Evolutionary conservation across 192 early-diverging fungal genomes (phyloP).

Genomic region (Phycomyces nitens): DNA sequence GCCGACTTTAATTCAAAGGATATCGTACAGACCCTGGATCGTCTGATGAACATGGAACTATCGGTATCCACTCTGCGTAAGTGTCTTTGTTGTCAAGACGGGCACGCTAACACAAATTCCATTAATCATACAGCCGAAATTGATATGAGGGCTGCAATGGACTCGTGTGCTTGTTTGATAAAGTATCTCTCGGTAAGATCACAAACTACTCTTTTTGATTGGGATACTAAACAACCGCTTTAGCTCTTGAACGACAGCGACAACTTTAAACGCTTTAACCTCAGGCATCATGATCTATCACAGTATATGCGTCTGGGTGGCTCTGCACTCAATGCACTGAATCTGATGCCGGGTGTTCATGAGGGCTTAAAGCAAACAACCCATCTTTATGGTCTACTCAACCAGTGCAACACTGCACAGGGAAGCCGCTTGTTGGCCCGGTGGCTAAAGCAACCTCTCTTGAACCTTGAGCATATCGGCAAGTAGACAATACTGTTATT

Average conservation of each 20-base stretch:
- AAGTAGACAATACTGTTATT: no score
- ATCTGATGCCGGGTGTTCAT: conserved; percentile 72
- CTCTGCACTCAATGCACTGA: conserved; percentile 82
- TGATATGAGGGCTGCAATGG: conserved; percentile 69
- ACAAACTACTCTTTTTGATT: not conserved
- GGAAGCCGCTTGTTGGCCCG: conserved; percentile 81
- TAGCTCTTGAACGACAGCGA: conserved; percentile 39
- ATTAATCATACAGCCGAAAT: conserved; percentile 54
- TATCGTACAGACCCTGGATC: conserved; percentile 83
- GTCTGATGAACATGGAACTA: conserved; percentile 67
- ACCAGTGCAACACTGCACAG: conserved; percentile 87
- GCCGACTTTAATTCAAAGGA: conserved; percentile 70
- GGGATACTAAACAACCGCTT: conserved; percentile 4
- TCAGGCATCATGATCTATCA: conserved; percentile 71
- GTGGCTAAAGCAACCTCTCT: conserved; percentile 90
- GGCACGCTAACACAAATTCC: not conserved
- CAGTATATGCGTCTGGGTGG: conserved; percentile 93
- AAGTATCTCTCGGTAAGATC: conserved; percentile 59
- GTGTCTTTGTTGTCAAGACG: conserved; percentile 18
- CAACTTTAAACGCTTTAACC: conserved; percentile 74
- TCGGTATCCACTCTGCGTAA: conserved; percentile 62
- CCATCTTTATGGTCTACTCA: conserved; percentile 76
- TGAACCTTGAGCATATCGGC: conserved; percentile 71
- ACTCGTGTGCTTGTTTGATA: conserved; percentile 62
- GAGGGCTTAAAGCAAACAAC: conserved; percentile 63